These are phyloP conservation scores for Lachnellula suecica DNA, from an alignment of 2,329 filamentous ascomycete species.

Conservation along the genomic window DNA sequence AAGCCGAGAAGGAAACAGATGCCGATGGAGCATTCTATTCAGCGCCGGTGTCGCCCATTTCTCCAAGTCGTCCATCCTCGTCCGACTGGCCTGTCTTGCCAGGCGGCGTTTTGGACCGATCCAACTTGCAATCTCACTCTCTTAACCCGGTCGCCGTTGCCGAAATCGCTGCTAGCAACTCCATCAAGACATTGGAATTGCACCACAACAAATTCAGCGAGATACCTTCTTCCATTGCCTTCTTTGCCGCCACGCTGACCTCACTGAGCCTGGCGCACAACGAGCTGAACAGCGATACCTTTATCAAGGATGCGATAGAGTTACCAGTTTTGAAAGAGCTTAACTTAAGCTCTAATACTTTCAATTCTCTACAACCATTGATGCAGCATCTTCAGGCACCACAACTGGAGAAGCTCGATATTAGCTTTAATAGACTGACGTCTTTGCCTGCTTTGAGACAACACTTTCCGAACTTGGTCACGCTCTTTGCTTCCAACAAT, in stretches of 20 bases:
- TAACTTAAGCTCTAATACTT: slow-evolving; percentile 71
- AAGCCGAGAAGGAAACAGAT: slow-evolving; percentile 27
- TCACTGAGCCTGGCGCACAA: slow-evolving; percentile 76
- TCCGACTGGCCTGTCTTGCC: slow-evolving; percentile 30
- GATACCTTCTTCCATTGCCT: slow-evolving; percentile 68
- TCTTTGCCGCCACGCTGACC: slow-evolving; percentile 69
- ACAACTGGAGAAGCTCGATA: slow-evolving; percentile 71
- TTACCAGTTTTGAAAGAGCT: slow-evolving; percentile 76
- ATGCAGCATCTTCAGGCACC: slow-evolving; percentile 70
- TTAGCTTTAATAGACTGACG: slow-evolving; percentile 79
- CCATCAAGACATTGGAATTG: slow-evolving; percentile 60
- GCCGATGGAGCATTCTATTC: slow-evolving; percentile 35
- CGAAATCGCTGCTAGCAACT: slow-evolving; percentile 52
- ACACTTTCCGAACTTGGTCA: slow-evolving; percentile 67
- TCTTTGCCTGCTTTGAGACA: slow-evolving; percentile 66
- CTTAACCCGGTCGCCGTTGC: slow-evolving; percentile 58
- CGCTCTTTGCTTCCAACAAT: slow-evolving; percentile 78
- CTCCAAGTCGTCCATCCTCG: slow-evolving; percentile 23
- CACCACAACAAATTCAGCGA: slow-evolving; percentile 73
- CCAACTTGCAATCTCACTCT: slow-evolving; percentile 61
- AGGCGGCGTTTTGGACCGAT: slow-evolving; percentile 64
- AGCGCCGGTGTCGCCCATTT: slow-evolving; percentile 23
- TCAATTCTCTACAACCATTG: slow-evolving; percentile 69
- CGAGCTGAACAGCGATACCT: slow-evolving; percentile 62
- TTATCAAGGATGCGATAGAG: slow-evolving; percentile 64